phyloP scores from a whole-genome alignment of 116 monocot species.

The Cymodocea nodosa region DNA sequence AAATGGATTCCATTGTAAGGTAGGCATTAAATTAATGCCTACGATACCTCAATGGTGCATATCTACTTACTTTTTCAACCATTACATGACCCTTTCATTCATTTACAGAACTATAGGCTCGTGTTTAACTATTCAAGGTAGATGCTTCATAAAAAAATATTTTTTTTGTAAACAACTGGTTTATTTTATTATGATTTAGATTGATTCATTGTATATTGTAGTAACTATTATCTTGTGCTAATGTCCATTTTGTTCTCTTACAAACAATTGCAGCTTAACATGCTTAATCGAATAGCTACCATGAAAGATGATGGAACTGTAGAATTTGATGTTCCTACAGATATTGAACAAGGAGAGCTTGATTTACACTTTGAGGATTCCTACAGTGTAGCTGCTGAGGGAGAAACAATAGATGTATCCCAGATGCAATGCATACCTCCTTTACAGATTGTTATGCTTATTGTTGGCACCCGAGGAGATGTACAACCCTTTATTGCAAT shows the following conservation, averaged over 20 bases:
- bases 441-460: conserved; percentile 93
- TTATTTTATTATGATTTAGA: no score
- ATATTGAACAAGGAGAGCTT: conserved; percentile 32
- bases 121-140: no score
- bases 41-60: no score
- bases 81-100: no score
- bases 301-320: conserved; percentile 82
- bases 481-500: conserved; percentile 99
- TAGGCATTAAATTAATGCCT: no score
- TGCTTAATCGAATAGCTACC: conserved; percentile 76
- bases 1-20: no score
- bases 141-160: no score
- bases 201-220: no score
- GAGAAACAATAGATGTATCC: conserved; percentile 28
- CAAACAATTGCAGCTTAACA: conserved; percentile 40
- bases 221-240: no score
- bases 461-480: conserved; percentile 96
- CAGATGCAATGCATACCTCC: conserved; percentile 60
- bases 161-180: no score
- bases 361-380: conserved; percentile 32
- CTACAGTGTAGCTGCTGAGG: conserved; percentile 29
- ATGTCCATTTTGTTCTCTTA: background rate
- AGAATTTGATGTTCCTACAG: conserved; percentile 70
- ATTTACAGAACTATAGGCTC: no score
- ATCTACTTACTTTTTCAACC: no score